These are phyloP conservation scores for Fraxinus xanthoxyloides DNA, from an alignment of 305 asterid species.

Conservation along the genomic window DNA sequence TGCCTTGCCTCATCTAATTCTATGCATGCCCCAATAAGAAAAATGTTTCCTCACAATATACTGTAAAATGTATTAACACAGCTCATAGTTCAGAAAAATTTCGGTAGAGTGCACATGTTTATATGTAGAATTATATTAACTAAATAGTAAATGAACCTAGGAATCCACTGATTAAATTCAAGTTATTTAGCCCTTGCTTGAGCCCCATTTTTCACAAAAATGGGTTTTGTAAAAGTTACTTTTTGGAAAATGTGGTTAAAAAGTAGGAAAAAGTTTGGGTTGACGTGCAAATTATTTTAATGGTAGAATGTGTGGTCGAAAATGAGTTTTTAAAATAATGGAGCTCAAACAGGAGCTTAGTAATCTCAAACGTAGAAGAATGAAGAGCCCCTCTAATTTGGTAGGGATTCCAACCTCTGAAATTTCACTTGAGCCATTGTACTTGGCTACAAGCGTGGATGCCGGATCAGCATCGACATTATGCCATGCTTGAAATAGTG, in stretches of 20 bases:
- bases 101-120: neutral
- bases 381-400: neutral
- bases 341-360: neutral
- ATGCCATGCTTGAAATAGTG: slow-evolving; percentile 51
- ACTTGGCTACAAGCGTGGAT: slow-evolving; percentile 88
- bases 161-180: neutral
- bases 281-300: neutral
- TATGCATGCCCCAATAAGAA: neutral
- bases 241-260: neutral
- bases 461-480: slow-evolving; percentile 75
- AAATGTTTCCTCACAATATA: neutral
- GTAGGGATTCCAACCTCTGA: slow-evolving; percentile 54
- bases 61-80: neutral
- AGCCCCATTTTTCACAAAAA: neutral
- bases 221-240: neutral
- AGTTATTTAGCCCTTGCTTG: slow-evolving; percentile 3
- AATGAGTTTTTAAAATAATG: neutral
- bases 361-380: slow-evolving; percentile 2
- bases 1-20: neutral
- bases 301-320: neutral
- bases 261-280: neutral
- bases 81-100: neutral
- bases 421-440: slow-evolving; percentile 72
- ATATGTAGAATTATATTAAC: neutral
- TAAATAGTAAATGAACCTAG: neutral